phyloP scores from a whole-genome alignment of 768 basidiomycete genomes.

The Termitomyces sp. region DNA sequence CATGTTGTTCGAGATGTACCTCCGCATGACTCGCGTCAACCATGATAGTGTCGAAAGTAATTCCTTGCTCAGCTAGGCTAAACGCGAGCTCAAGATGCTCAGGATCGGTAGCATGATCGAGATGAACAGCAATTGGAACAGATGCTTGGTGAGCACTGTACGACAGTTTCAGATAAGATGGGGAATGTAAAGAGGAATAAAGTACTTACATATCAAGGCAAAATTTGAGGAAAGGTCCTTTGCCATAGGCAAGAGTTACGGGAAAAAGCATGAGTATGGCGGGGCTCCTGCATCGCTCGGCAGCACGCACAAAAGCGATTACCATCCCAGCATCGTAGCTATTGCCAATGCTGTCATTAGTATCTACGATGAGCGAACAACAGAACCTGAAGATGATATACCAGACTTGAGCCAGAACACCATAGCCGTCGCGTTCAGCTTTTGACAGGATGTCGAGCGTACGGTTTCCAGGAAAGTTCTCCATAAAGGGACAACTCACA shows the following conservation, averaged over 20 bases:
- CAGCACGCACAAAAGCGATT: constrained; percentile 40
- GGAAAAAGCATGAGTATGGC: constrained; percentile 43
- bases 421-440: constrained; percentile 37
- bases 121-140: constrained; percentile 44
- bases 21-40: constrained; percentile 47
- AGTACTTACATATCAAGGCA: constrained; percentile 33
- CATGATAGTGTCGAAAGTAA: constrained; percentile 46
- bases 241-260: constrained; percentile 39
- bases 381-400: constrained; percentile 4
- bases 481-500: neutral
- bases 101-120: constrained; percentile 43
- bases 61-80: constrained; percentile 38
- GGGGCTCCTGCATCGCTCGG: constrained; percentile 39
- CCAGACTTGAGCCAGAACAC: constrained; percentile 40
- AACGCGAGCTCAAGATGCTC: constrained; percentile 42
- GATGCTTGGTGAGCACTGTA: constrained; percentile 37
- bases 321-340: constrained; percentile 44
- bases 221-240: constrained; percentile 40
- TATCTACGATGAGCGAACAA: neutral
- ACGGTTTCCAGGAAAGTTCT: constrained; percentile 23
- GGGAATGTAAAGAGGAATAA: neutral
- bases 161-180: neutral
- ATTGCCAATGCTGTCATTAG: neutral
- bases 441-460: constrained; percentile 35
- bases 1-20: constrained; percentile 12